Evolutionary conservation across 108 stramenopile species (phyloP).

Genomic region (Schizochytrium sp.): DNA sequence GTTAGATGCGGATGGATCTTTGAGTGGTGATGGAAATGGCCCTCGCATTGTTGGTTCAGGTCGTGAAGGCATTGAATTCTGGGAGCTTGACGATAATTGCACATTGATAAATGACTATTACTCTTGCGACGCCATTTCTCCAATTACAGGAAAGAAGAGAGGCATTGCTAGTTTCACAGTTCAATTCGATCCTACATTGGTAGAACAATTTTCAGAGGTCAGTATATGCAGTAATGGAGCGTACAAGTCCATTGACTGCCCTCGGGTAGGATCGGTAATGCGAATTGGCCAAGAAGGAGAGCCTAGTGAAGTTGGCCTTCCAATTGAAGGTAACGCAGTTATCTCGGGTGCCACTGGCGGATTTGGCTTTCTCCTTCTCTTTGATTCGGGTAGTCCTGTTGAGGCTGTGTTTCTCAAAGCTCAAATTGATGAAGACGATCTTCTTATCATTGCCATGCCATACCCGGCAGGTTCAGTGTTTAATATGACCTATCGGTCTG

Average conservation of each 20-base stretch:
- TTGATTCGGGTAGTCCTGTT: constrained; percentile 2
- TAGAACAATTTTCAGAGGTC: not conserved
- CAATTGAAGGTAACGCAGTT: not conserved
- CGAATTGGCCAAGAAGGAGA: not conserved
- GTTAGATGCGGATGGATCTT: not conserved
- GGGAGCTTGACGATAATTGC: not conserved
- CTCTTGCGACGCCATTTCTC: not conserved
- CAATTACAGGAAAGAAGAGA: not conserved
- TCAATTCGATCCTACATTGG: not conserved
- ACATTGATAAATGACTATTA: not conserved
- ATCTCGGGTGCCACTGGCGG: not conserved
- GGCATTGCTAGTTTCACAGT: not conserved
- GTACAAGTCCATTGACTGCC: not conserved
- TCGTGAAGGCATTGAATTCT: not conserved
- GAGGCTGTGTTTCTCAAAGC: too few species aligned
- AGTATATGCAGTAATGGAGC: not conserved
- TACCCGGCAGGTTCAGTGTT: too few species aligned
- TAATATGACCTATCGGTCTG: too few species aligned
- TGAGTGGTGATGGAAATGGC: not conserved
- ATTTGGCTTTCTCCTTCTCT: constrained; percentile 26
- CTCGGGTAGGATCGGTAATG: not conserved
- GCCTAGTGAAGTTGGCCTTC: not conserved
- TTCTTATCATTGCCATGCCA: too few species aligned
- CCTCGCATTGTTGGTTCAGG: constrained; percentile 1
- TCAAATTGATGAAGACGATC: too few species aligned